Evolutionary conservation across 2,329 filamentous ascomycete genomes (phyloP), one percentile per base, ranked within the genome.

Genomic region (Didymellaceae sp.): DNA sequence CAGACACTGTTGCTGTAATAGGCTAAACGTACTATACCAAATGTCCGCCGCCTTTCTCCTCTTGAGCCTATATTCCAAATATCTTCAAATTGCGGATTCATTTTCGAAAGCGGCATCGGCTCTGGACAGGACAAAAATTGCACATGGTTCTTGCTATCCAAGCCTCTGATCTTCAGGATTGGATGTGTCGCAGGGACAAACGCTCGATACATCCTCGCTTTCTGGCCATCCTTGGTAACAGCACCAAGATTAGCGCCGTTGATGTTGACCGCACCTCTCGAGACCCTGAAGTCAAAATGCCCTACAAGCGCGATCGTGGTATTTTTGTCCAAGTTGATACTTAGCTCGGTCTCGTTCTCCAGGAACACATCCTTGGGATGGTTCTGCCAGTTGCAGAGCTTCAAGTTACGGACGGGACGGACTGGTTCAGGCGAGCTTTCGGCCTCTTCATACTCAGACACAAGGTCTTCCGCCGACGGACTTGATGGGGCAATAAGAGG

Each of bases 121-220:
- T 75, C 75, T 2, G 79, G 74, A 7, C 74, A 77, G 1, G 51
- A 58, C 7, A 56, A 43, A 20, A 81, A 78, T 41, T 83, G 79
- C 4, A 86, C 68, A 25, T 80, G 74, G 18, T 68, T 71, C 14
- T 54, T 54, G 13, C 91, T 70, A 51, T 88, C 81, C 1, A 89
- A 67, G 11, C 67, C 72, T 20, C 69, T 66, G 25, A 93, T 78
- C 0, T 87, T 82, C 1, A 87, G 88, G 1, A 93, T 71, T 1
- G 89, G 85, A 64, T 90, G 84, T 28, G 86, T 89, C 32, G 82
- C 80, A 1, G 88, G 83, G 13, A 88, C 86, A 67, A 83, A 84
- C 13, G 90, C 78, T 77, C 82, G 85, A 57, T 65, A 48, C n/a
- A 34, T 34, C 26, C 38, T 42, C 6, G 50, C 47, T 18, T 55